A percentile compares a stretch with the other conserved stretches of the same genome.
Conservation (phyloP, 2,329 filamentous ascomycete genomes). For the Ilyonectria robusta region DNA sequence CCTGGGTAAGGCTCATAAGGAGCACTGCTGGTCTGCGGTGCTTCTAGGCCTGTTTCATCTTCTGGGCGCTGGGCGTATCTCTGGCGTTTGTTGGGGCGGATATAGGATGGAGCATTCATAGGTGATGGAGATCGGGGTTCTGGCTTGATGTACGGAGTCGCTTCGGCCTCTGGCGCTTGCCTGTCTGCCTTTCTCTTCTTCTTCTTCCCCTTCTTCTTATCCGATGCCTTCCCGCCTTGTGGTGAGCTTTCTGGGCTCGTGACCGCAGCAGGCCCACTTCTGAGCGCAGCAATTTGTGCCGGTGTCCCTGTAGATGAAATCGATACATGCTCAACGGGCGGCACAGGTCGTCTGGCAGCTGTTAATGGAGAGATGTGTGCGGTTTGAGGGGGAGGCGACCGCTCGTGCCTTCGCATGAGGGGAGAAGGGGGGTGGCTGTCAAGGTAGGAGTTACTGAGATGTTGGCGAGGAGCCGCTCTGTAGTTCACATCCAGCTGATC, state of each 20-base stretch:
- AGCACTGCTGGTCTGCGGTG: conserved; percentile 54
- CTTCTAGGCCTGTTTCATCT: conserved; percentile 49
- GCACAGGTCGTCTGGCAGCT: conserved; percentile 55
- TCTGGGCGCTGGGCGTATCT: conserved; percentile 61
- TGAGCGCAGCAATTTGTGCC: conserved; percentile 71
- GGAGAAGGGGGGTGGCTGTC: conserved; percentile 65
- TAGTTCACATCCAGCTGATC: conserved; percentile 34
- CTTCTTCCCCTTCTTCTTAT: conserved; percentile 65
- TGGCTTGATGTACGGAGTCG: conserved; percentile 71
- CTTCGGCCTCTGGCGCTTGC: conserved; percentile 62
- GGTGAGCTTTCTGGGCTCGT: conserved; percentile 75
- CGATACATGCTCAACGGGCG: conserved; percentile 33
- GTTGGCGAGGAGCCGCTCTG: conserved; percentile 32
- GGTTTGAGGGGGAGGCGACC: conserved; percentile 78
- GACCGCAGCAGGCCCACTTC: conserved; percentile 62
- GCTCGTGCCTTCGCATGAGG: conserved; percentile 80
- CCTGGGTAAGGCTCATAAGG: conserved; percentile 53
- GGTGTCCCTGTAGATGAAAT: conserved; percentile 51
- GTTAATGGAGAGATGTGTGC: conserved; percentile 76
- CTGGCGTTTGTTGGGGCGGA: conserved; percentile 70
- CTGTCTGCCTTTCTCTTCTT: conserved; percentile 69
- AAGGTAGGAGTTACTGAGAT: conserved; percentile 44
- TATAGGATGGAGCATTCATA: conserved; percentile 65
- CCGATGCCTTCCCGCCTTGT: conserved; percentile 62
- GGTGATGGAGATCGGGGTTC: conserved; percentile 77